Evolutionary conservation across 1,139 yeast genomes (phyloP).

Genomic region (Citeromyces hawaiiensis): DNA sequence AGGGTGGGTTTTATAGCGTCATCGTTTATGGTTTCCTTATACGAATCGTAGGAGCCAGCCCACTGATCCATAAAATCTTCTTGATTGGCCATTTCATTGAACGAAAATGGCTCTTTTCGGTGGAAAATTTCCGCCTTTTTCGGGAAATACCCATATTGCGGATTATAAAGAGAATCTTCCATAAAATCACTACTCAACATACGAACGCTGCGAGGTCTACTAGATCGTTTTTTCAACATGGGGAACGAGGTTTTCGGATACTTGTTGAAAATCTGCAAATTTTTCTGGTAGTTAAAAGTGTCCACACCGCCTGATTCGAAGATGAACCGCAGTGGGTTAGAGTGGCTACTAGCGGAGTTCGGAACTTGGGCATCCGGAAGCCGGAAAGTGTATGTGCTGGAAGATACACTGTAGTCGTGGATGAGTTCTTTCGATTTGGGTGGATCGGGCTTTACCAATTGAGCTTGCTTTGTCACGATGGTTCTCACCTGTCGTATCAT

Average conservation of each 20-base stretch:
- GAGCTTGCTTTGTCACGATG: background rate
- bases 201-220: slow-evolving; percentile 49
- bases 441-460: background rate
- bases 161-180: slow-evolving; percentile 76
- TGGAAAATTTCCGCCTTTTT: slow-evolving; percentile 69
- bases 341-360: background rate
- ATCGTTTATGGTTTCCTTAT: slow-evolving; percentile 21
- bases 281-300: slow-evolving; percentile 14
- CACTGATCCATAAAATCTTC: slow-evolving; percentile 63
- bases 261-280: slow-evolving; percentile 23
- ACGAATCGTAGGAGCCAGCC: slow-evolving; percentile 51
- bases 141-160: slow-evolving; percentile 70
- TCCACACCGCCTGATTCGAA: slow-evolving; percentile 18
- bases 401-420: slow-evolving; percentile 23
- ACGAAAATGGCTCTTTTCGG: slow-evolving; percentile 47
- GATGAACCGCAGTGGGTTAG: slow-evolving; percentile 11
- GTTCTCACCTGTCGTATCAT: too few relatives aligned
- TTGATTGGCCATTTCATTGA: slow-evolving; percentile 40
- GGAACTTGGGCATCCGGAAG: slow-evolving; percentile 14
- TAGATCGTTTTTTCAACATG: slow-evolving; percentile 25
- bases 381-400: slow-evolving; percentile 19
- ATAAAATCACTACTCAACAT: slow-evolving; percentile 71
- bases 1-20: slow-evolving; percentile 23
- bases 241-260: slow-evolving; percentile 33
- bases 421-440: slow-evolving; percentile 7